These are phyloP conservation scores for Pseudotsuga menziesii DNA, from an alignment of 75 land plant genomes.

Conservation along the genomic window DNA sequence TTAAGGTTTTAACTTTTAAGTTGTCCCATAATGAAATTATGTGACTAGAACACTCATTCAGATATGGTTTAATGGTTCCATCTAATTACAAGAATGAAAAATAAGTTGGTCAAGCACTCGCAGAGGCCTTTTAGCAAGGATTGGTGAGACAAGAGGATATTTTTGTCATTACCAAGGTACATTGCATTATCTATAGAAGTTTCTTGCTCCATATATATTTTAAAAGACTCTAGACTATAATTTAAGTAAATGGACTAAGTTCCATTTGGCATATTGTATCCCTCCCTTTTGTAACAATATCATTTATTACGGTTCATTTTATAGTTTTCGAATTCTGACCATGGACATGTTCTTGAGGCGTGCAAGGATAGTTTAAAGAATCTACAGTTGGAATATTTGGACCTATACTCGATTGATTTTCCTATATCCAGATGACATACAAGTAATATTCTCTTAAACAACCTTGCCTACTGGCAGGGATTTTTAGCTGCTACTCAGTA, in stretches of 20 bases:
- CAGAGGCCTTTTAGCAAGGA: constrained; percentile 69
- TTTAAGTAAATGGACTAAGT: neutral
- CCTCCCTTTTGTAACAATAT: neutral
- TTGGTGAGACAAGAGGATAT: constrained; percentile 91
- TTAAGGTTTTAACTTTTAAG: neutral
- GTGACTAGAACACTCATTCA: neutral
- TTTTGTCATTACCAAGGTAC: constrained; percentile 90
- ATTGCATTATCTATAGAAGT: constrained; percentile 6
- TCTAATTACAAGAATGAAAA: constrained; percentile 95
- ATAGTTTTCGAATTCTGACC: constrained; percentile 98
- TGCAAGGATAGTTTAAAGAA: constrained; percentile 97
- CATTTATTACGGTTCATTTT: constrained; percentile 1
- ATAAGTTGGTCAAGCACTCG: constrained; percentile 93
- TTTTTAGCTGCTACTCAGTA: no score
- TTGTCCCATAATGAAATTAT: neutral
- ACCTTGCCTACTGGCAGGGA: no score
- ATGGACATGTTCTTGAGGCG: constrained; percentile 91
- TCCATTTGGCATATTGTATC: no score
- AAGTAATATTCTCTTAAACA: constrained; percentile 23
- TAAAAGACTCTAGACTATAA: neutral
- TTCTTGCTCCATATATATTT: neutral
- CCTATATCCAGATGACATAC: constrained; percentile 90
- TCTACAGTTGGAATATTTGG: constrained; percentile 87
- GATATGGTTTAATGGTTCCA: constrained; percentile 31
- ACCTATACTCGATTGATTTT: constrained; percentile 91